Conservation (phyloP, 176 grass and related monocot genomes). For the Phoenix roebelenii region DNA sequence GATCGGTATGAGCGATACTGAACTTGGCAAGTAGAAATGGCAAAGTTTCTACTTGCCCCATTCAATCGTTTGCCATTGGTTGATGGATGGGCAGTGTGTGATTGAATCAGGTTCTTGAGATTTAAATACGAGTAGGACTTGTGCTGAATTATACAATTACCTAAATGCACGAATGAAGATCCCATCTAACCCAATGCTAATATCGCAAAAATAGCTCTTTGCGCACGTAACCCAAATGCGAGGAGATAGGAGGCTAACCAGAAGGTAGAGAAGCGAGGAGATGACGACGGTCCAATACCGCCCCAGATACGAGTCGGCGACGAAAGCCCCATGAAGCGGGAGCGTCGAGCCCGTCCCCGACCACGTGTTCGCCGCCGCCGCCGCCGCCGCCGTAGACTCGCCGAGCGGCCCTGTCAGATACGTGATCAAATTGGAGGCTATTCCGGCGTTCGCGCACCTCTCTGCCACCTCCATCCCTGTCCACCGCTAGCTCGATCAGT, state of each 20-base stretch:
- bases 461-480: constrained; percentile 59
- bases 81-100: too few species aligned
- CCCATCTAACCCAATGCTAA: too few species aligned
- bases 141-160: too few species aligned
- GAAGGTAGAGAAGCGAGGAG: constrained; percentile 29
- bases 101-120: too few species aligned
- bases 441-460: constrained; percentile 47
- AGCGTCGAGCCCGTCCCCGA: constrained; percentile 33
- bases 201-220: too few species aligned
- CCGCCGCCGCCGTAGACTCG: constrained; percentile 30
- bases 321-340: constrained; percentile 29
- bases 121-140: too few species aligned
- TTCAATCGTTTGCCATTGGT: too few species aligned
- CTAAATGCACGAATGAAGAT: too few species aligned
- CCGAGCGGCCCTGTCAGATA: constrained; percentile 60
- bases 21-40: too few species aligned
- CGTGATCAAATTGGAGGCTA: constrained; percentile 54
- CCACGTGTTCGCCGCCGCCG: constrained; percentile 38
- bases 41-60: too few species aligned
- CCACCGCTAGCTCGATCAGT: background rate
- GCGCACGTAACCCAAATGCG: too few species aligned
- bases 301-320: constrained; percentile 22
- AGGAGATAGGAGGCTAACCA: background rate
- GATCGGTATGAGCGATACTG: too few species aligned
- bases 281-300: constrained; percentile 16